Evolutionary conservation across 176 grass and related monocot species (phyloP).

Genomic region (Carex parvula): DNA sequence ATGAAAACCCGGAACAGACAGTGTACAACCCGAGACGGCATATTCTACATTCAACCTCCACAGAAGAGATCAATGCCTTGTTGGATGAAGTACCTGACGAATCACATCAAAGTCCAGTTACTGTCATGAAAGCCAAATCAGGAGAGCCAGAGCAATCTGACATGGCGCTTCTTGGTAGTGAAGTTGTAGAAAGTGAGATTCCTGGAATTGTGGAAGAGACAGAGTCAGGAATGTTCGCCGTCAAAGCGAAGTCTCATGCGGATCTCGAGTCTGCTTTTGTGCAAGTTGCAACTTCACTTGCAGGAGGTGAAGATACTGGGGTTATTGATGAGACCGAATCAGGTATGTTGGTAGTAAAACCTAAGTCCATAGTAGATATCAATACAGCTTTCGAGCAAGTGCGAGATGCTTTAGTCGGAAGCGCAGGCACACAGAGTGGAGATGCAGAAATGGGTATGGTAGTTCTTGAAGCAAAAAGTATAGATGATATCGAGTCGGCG

Average conservation of each 20-base stretch:
- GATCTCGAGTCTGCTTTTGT: constrained; percentile 15
- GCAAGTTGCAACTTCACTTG: constrained; percentile 13
- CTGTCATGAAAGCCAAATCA: constrained; percentile 1
- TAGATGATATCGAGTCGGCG: constrained; percentile 14
- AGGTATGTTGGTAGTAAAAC: constrained; percentile 8
- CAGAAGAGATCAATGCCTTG: constrained; percentile 39
- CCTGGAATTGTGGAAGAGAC: constrained; percentile 8
- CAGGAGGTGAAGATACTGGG: background rate
- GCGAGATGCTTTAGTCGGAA: background rate
- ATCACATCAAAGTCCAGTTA: constrained; percentile 18
- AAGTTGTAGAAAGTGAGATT: constrained; percentile 17
- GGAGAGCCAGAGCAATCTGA: constrained; percentile 15
- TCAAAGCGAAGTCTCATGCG: constrained; percentile 23
- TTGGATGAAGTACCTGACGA: constrained; percentile 32
- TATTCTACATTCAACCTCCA: constrained; percentile 49
- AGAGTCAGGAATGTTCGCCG: constrained; percentile 5
- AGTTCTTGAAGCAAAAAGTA: constrained; percentile 23
- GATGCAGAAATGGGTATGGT: constrained; percentile 4
- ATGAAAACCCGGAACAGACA: constrained; percentile 58
- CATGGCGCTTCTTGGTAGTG: background rate
- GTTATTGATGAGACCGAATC: constrained; percentile 24
- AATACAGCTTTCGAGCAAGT: constrained; percentile 3
- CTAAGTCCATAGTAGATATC: constrained; percentile 16
- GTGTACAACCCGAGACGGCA: constrained; percentile 69
- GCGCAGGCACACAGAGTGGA: background rate